These are phyloP conservation scores for Leptomonas seymouri DNA, from an alignment of 208 protist genomes.

Conservation along the genomic window DNA sequence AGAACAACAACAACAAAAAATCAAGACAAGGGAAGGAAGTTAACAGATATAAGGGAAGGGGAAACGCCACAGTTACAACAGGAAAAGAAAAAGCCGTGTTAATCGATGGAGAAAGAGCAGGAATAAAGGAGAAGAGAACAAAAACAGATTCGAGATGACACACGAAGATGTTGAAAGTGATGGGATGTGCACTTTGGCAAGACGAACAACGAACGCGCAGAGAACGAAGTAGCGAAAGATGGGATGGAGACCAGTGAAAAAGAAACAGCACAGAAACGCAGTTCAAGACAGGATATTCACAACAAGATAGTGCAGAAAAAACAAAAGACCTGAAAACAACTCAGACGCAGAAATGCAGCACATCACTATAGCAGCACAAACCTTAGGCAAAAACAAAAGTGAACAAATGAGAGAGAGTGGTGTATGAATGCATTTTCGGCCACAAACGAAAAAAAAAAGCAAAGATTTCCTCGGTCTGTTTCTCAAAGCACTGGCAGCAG, in stretches of 20 bases:
- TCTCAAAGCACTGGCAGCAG: not conserved
- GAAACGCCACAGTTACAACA: slow-evolving; percentile 1
- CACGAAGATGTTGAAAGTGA: not conserved
- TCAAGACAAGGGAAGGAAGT: not conserved
- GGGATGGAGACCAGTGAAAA: not conserved
- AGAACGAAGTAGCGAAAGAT: not conserved
- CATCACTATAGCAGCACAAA: too few species aligned
- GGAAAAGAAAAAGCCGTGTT: slow-evolving; percentile 1
- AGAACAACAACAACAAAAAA: not conserved
- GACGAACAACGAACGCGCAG: too few species aligned
- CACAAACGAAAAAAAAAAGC: not conserved
- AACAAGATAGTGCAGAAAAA: too few species aligned
- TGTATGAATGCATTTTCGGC: too few species aligned
- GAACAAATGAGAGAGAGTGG: too few species aligned
- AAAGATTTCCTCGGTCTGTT: not conserved
- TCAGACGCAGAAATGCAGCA: too few species aligned
- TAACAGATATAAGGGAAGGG: not conserved
- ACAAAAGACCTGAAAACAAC: too few species aligned
- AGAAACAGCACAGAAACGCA: not conserved
- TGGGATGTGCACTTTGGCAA: too few species aligned
- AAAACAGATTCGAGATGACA: slow-evolving; percentile 3
- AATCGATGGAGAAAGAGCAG: slow-evolving; percentile 1
- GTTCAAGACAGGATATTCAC: too few species aligned
- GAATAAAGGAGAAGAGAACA: not conserved
- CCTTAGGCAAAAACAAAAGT: too few species aligned